Percentiles rank a stretch among this genome's conserved stretches.
Evolutionary conservation across 192 early-diverging fungal genomes (phyloP).

Genomic region (Mortierella hygrophila): DNA sequence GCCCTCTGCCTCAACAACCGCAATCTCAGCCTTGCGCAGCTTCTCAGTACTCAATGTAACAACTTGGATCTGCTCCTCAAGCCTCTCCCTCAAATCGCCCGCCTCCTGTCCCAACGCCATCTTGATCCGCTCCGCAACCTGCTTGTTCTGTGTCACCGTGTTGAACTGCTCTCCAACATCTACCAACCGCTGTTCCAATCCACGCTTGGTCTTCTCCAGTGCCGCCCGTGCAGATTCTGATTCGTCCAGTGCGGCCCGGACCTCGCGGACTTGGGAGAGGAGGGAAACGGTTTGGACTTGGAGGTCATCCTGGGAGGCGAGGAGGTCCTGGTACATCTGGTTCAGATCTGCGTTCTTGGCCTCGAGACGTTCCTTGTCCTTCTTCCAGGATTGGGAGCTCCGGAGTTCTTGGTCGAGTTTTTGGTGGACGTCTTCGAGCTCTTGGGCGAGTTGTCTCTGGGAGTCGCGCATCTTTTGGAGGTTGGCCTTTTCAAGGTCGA

Average conservation of each 20-base stretch:
- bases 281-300: constrained; percentile 70
- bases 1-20: constrained; percentile 71
- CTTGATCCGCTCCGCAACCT: constrained; percentile 78
- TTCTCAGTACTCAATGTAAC: constrained; percentile 74
- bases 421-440: constrained; percentile 70
- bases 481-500: constrained; percentile 80
- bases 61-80: constrained; percentile 83
- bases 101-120: constrained; percentile 80
- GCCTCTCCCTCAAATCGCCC: constrained; percentile 74
- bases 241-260: constrained; percentile 72
- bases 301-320: constrained; percentile 71
- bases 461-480: constrained; percentile 76
- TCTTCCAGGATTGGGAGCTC: constrained; percentile 74
- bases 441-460: constrained; percentile 75
- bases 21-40: constrained; percentile 75
- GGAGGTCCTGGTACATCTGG: constrained; percentile 70
- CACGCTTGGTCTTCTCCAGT: constrained; percentile 77
- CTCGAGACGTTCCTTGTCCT: constrained; percentile 85
- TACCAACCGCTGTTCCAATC: constrained; percentile 80
- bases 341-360: constrained; percentile 79
- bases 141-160: constrained; percentile 73
- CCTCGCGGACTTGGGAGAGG: constrained; percentile 69
- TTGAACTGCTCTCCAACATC: constrained; percentile 79
- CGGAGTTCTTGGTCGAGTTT: constrained; percentile 80
- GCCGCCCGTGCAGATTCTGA: constrained; percentile 74